Base-by-base conservation (phyloP, 768 basidiomycete species). In the Hygrocybe coccinea region DNA sequence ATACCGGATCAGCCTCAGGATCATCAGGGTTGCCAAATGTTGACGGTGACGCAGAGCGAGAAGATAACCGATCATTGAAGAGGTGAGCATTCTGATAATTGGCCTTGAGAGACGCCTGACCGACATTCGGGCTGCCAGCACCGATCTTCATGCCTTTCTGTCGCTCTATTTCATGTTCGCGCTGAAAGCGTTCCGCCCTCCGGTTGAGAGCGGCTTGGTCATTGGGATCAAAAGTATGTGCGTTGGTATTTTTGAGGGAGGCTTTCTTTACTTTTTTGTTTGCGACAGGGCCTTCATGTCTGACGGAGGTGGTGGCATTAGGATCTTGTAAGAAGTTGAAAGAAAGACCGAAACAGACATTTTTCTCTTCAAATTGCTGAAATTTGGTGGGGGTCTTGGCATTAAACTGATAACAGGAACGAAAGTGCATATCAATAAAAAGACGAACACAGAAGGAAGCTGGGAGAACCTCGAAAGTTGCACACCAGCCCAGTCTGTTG, bases 401-500 rank as follows among this genome's bases (percentile, higher is more conserved):
- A 81, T 59, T 22, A 91, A 69, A 69, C 85, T 86, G 64, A 12
- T 46, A 12, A 5, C 15, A 22, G 12, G 44, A n/a, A 22, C n/a
- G 21, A 46, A 12, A 46, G 21, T 21, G 21, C 33, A 62, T 54
- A 37, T 29, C 3, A 41, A 57, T 36, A 57, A 39, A 59, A 17
- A 46, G 56, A 59, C 69, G 60, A 59, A 58, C 25, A 56, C 49
- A 50, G 61, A 56, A 36, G 62, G 17, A 50, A 50, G 52, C 58
- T 24, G 44, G 55, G 24, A 38, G 37, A 65, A 94, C 95, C 88
- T 89, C 76, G 91, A 80, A 54, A 99, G 77, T 71, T 95, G 89
- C 34, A 94, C 81, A 33, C 81, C 86, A 9, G 79, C 74, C 97
- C 97, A 99, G 70, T 98, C 92, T 55, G 89, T 95, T n/a, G 90